Conservation (phyloP, 106 monocot genomes). For the Platanthera zijinensis region DNA sequence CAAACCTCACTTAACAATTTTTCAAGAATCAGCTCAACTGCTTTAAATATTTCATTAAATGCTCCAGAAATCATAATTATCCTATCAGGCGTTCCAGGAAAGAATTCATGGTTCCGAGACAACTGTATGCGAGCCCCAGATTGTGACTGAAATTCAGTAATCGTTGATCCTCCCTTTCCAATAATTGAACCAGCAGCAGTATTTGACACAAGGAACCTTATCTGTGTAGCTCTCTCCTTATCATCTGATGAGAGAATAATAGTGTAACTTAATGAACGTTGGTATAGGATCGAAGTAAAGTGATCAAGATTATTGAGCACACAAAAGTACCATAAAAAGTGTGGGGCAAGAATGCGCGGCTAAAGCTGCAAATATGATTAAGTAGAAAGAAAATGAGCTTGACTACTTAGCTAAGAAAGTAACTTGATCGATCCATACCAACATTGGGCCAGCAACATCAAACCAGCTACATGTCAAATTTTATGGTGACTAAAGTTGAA, state of each 20-base stretch:
- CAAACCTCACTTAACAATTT: conserved; percentile 78
- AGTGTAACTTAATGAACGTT: conserved; percentile 1
- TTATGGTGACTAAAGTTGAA: no score
- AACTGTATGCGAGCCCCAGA: conserved; percentile 97
- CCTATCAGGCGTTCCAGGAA: conserved; percentile 93
- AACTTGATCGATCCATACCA: no score
- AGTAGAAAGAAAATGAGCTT: no score
- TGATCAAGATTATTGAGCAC: not conserved
- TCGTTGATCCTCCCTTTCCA: conserved; percentile 95
- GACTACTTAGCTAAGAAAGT: no score
- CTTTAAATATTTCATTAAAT: conserved; percentile 72
- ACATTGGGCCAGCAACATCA: no score
- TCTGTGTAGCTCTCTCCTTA: conserved; percentile 61
- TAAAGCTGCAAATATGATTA: no score
- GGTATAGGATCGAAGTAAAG: not conserved
- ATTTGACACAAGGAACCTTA: conserved; percentile 92
- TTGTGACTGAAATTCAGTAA: conserved; percentile 89
- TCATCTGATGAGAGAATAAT: conserved; percentile 38
- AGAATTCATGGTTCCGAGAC: conserved; percentile 92
- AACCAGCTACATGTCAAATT: no score
- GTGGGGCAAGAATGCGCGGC: no score
- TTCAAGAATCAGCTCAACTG: conserved; percentile 78
- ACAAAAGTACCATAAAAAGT: not conserved
- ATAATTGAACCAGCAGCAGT: conserved; percentile 92
- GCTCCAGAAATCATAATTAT: conserved; percentile 87